These are phyloP conservation scores for Cylindricascospora bacillispora DNA, from an alignment of 1,139 yeast species.

Conservation along the genomic window DNA sequence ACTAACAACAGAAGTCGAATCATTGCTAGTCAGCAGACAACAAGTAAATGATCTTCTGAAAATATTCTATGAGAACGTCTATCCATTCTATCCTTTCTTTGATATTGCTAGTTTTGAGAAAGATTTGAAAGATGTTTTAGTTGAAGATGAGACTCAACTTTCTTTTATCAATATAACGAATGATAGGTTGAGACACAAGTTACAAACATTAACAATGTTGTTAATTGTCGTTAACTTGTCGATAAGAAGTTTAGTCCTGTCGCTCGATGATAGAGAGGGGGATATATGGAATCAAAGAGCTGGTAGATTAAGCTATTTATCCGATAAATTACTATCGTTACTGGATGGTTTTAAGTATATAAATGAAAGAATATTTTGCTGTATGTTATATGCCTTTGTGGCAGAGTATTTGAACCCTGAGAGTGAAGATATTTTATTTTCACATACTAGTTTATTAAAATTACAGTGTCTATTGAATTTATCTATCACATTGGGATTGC, in stretches of 20 bases:
- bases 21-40: constrained; percentile 4
- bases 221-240: constrained; percentile 6
- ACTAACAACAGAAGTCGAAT: constrained; percentile 8
- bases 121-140: constrained; percentile 6
- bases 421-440: constrained; percentile 5
- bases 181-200: not conserved
- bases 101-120: constrained; percentile 14
- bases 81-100: constrained; percentile 15
- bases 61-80: constrained; percentile 12
- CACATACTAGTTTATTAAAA: constrained; percentile 7
- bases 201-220: constrained; percentile 6
- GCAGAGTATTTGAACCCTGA: constrained; percentile 11
- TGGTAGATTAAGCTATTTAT: not conserved
- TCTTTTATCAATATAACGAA: constrained; percentile 5
- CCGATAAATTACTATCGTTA: constrained; percentile 9
- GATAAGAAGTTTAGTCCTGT: constrained; percentile 5
- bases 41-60: constrained; percentile 7
- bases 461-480: constrained; percentile 8
- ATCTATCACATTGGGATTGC: constrained; percentile 11
- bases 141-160: constrained; percentile 3
- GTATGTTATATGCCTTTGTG: constrained; percentile 9
- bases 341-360: constrained; percentile 13
- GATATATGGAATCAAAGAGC: constrained; percentile 1
- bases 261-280: not conserved
- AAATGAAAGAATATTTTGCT: constrained; percentile 11